Conservation (phyloP, 1,284 basidiomycete genomes). For the Psilocybe mexicana region DNA sequence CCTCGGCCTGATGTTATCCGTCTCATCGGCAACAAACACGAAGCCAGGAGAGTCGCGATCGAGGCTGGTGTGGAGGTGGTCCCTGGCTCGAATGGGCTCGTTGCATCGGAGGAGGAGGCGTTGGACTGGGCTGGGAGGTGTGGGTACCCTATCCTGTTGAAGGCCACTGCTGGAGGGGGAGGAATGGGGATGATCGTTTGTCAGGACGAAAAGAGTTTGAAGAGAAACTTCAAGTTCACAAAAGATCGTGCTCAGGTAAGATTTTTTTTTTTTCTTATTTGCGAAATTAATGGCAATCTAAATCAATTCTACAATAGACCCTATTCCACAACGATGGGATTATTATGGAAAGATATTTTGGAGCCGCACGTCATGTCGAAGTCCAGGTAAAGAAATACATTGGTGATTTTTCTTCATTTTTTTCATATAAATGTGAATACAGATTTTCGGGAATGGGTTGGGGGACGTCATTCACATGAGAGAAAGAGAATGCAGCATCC, state of each 20-base stretch:
- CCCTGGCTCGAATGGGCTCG: constrained; percentile 54
- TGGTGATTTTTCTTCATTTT: background rate
- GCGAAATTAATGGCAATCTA: constrained; percentile 4
- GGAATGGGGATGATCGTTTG: constrained; percentile 72
- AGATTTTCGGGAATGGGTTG: constrained; percentile 67
- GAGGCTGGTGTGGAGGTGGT: constrained; percentile 55
- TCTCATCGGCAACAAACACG: constrained; percentile 65
- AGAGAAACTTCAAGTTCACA: constrained; percentile 37
- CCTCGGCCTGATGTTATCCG: constrained; percentile 55
- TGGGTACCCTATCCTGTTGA: constrained; percentile 70
- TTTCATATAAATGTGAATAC: background rate
- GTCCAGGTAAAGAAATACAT: constrained; percentile 48
- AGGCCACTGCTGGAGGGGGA: constrained; percentile 71
- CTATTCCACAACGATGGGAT: constrained; percentile 57
- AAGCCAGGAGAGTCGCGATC: constrained; percentile 53
- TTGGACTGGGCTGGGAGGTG: constrained; percentile 40
- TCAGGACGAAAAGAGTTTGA: constrained; percentile 40
- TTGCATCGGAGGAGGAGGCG: constrained; percentile 45
- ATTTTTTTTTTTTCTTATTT: too few species aligned
- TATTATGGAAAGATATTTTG: constrained; percentile 65
- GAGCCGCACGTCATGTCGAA: constrained; percentile 62
- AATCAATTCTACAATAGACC: constrained; percentile 27
- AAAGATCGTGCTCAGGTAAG: constrained; percentile 47
- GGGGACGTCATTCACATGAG: constrained; percentile 65
- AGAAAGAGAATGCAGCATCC: constrained; percentile 72